Conservation (phyloP, 2,329 filamentous ascomycete genomes). For the Aspergillus pseudonomiae region DNA sequence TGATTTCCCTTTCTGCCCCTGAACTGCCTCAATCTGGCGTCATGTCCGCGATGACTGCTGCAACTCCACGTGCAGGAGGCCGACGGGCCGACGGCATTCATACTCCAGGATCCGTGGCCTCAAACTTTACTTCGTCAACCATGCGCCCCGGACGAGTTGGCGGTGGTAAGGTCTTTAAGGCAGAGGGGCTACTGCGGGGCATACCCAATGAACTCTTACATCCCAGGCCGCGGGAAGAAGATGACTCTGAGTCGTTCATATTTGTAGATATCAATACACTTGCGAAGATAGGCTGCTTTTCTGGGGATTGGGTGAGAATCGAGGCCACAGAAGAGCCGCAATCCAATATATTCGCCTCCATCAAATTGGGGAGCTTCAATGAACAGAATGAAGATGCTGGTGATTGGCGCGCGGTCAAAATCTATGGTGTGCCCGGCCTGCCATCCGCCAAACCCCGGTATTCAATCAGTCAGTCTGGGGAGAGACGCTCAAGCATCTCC, state of each 20-base stretch:
- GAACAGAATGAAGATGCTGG: slow-evolving; percentile 59
- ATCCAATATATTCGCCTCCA: slow-evolving; percentile 60
- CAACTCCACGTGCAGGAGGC: slow-evolving; percentile 76
- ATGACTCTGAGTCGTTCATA: slow-evolving; percentile 82
- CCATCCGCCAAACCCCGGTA: slow-evolving; percentile 59
- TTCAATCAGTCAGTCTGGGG: slow-evolving; percentile 53
- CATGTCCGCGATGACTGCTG: slow-evolving; percentile 76
- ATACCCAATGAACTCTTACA: slow-evolving; percentile 81
- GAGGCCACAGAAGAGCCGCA: slow-evolving; percentile 74
- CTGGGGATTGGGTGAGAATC: slow-evolving; percentile 91
- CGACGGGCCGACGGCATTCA: slow-evolving; percentile 72
- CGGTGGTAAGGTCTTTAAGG: slow-evolving; percentile 76
- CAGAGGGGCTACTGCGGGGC: slow-evolving; percentile 71
- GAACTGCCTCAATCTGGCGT: slow-evolving; percentile 76
- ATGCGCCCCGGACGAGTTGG: slow-evolving; percentile 71
- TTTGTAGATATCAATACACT: slow-evolving; percentile 88
- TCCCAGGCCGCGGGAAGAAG: slow-evolving; percentile 79
- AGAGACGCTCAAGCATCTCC: slow-evolving; percentile 59
- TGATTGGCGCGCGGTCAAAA: slow-evolving; percentile 82
- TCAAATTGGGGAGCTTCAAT: slow-evolving; percentile 59
- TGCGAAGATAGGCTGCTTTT: slow-evolving; percentile 92
- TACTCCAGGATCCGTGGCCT: slow-evolving; percentile 87
- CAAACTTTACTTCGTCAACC: slow-evolving; percentile 82
- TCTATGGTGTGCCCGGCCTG: slow-evolving; percentile 80
- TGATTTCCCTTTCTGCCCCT: slow-evolving; percentile 86